A percentile compares a stretch with the other conserved stretches of the same genome.
phyloP scores from a whole-genome alignment of 2,329 filamentous ascomycete genomes.

The Talaromyces sp. region DNA sequence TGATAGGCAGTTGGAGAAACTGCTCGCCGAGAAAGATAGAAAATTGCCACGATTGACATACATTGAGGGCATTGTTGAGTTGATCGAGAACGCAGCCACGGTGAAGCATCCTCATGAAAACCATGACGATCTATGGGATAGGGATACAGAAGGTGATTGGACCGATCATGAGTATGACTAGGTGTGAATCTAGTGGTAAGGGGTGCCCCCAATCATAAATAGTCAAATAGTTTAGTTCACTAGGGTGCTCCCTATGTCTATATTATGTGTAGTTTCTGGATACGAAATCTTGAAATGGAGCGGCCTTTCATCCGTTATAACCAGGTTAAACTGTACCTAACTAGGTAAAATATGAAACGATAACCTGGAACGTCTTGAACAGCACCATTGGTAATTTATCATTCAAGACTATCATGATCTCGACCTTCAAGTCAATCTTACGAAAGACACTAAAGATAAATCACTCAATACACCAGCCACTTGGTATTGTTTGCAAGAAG shows the following conservation, averaged over 20 bases:
- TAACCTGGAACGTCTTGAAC: too few species aligned
- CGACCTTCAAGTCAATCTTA: too few species aligned
- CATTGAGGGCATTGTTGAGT: not conserved
- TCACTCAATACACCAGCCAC: slow-evolving; percentile 7
- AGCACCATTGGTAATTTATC: too few species aligned
- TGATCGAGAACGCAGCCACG: not conserved
- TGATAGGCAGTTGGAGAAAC: not conserved
- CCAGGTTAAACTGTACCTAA: too few species aligned
- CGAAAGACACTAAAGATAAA: too few species aligned
- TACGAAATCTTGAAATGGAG: too few species aligned
- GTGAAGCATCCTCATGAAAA: not conserved
- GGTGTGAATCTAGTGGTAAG: not conserved
- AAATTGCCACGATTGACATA: not conserved
- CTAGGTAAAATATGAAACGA: too few species aligned
- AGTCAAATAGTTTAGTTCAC: not conserved
- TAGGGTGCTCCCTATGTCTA: not conserved
- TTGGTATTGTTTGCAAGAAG: slow-evolving; percentile 10
- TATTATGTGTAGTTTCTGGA: too few species aligned
- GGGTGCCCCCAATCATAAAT: not conserved
- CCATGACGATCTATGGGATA: not conserved
- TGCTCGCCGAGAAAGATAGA: not conserved
- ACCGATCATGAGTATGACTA: not conserved
- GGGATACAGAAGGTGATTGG: not conserved
- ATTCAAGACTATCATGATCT: too few species aligned
- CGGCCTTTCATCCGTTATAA: too few species aligned